Base-by-base conservation (phyloP, 2,329 filamentous ascomycete species). In the Fusarium brevicatenulatum region DNA sequence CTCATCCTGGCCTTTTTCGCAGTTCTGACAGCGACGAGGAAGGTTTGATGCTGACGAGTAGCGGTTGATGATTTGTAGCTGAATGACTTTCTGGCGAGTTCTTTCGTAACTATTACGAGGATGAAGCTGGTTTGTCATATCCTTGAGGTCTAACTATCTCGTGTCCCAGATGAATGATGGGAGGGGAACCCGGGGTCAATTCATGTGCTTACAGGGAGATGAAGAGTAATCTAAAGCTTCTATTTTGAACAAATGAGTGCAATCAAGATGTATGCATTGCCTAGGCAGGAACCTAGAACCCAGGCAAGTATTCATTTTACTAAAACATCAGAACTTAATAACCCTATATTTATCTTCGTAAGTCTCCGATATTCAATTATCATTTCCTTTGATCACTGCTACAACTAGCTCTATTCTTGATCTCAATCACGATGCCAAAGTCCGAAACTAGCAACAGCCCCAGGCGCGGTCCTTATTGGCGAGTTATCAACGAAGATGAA, bases 31-130 rank as follows among this genome's bases (percentile, higher is more conserved):
- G 55, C 59, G 72, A 72, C 42, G 63, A 71, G 55, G 64, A 58
- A 49, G 39, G 72, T 66, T 70, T 61, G 63, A 52, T 60, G 68
- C 71, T 74, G 71, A 65, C 65, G 71, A 77, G 72, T 71, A 67
- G 70, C 58, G 42, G 54, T 39, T 37, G 67, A 42, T 66, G 53
- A 28, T 47, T 44, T 53, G 60, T 65, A 59, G 56, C 53, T 71
- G 56, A 52, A 39, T 12, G 36, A 18, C n/a, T 60, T 64, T 64
- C 30, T 42, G 5, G 23, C 7, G 12, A 28, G 19, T 40, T 54
- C 50, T 53, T 68, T 63, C 42, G 15, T 39, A 40, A 40, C 36
- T 59, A 19, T 67, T 73, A 56, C 68, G 58, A 65, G 71, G 67
- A 61, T 73, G 47, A 43, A 55, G 62, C 55, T 60, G 46, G 62